Percentiles rank a stretch among this genome's conserved stretches.
These are phyloP conservation scores for Cymbopogon flexuosus DNA, from an alignment of 202 grass and related monocot species.

Conservation along the genomic window DNA sequence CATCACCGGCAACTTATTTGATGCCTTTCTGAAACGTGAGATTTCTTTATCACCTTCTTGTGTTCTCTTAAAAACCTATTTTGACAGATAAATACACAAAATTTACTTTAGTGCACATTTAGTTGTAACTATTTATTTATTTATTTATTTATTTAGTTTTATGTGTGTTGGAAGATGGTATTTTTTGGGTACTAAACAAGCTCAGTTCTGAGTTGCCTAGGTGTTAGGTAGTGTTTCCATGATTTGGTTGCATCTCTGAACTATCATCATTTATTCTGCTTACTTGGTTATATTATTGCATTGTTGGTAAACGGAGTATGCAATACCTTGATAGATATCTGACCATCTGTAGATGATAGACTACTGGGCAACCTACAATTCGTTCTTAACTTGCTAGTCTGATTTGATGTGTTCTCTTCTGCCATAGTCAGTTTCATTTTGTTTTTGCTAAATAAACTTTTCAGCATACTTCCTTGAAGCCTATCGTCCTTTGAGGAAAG, in stretches of 20 bases:
- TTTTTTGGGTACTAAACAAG: not conserved
- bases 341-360: not conserved
- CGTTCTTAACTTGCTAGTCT: not conserved
- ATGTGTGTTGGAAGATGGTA: not conserved
- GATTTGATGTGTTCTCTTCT: not conserved
- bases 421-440: not conserved
- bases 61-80: not conserved
- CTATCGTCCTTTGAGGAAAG: conserved; percentile 77
- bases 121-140: not conserved
- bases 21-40: conserved; percentile 85
- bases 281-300: not conserved
- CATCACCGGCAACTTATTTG: conserved; percentile 82
- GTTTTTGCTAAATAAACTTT: not conserved
- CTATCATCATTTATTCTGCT: not conserved
- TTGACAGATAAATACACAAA: not conserved
- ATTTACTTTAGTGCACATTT: not conserved
- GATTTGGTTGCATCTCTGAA: not conserved
- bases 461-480: conserved; percentile 93
- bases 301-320: not conserved
- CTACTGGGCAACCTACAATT: not conserved
- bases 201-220: not conserved
- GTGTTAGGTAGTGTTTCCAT: not conserved
- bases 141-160: not conserved
- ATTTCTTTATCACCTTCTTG: conserved; percentile 10
- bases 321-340: not conserved